A percentile compares a stretch with the other conserved stretches of the same genome.
phyloP scores from a whole-genome alignment of 2,329 filamentous ascomycete genomes.

The Cladophialophora psammophila region DNA sequence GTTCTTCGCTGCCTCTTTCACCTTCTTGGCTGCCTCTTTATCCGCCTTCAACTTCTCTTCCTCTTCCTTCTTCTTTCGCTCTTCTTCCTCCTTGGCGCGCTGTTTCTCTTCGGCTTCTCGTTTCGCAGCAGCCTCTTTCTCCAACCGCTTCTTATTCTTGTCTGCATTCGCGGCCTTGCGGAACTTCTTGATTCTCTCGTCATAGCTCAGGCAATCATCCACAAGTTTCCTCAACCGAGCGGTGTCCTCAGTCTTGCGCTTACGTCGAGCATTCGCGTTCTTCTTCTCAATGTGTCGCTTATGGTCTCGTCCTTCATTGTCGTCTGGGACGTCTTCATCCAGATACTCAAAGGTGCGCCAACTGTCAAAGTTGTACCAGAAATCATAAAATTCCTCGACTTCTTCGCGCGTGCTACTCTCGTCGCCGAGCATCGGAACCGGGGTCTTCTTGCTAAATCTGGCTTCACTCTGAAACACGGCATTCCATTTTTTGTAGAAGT shows the following conservation, averaged over 20 bases:
- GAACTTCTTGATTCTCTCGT: conserved; percentile 98
- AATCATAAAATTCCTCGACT: conserved; percentile 97
- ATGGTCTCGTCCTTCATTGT: conserved; percentile 98
- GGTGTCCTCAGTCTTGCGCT: conserved; percentile 99
- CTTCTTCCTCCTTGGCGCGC: conserved; percentile 83
- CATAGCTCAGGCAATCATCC: conserved; percentile 81
- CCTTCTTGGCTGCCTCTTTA: conserved; percentile 87
- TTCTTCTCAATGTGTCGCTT: conserved; percentile 98
- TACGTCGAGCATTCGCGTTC: conserved; percentile 96
- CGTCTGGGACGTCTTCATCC: conserved; percentile 97
- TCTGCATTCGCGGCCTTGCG: conserved; percentile 85
- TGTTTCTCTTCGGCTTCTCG: conserved; percentile 83
- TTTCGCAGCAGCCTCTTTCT: conserved; percentile 91
- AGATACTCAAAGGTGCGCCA: conserved; percentile 98
- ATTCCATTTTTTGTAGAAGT: conserved; percentile 95
- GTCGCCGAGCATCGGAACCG: conserved; percentile 84
- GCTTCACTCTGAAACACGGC: conserved; percentile 89
- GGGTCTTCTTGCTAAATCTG: conserved; percentile 90
- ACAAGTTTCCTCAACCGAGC: conserved; percentile 87
- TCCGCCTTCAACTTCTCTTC: conserved; percentile 86
- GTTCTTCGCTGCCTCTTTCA: conserved; percentile 98
- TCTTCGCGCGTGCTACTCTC: conserved; percentile 86
- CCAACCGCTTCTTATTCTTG: conserved; percentile 94
- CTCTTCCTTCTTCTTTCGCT: conserved; percentile 78
- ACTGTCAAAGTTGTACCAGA: conserved; percentile 99